Base-by-base conservation (phyloP, 2,329 filamentous ascomycete species). In the Pezizomycotina sp. region DNA sequence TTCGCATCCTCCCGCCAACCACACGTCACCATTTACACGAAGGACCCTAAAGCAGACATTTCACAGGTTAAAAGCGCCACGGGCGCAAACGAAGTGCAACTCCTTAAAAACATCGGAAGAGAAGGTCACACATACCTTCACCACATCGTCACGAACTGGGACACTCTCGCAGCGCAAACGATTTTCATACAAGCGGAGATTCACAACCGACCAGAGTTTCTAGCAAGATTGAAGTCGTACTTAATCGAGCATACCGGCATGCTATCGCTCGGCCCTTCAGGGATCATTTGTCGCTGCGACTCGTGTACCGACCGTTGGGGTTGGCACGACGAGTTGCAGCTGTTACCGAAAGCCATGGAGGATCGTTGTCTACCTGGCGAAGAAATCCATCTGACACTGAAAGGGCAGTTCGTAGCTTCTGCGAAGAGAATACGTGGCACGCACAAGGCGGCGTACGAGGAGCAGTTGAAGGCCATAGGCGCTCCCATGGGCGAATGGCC, bases 371-470 rank as follows among this genome's bases (percentile, higher is more conserved):
- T 52, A 4, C 41, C 41, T 10, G 58, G 57, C 36, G 48, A 53
- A 2, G 47, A 49, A 18, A 53, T 60, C 1, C 50, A 58, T 8
- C 43, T 65, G 5, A 60, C 58, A 3, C 62, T 62, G 43, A 60
- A 60, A 27, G 64, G 63, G 10, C 60, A 63, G 32, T 65, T 67
- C 46, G 50, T 64, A 23, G 60, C 57, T 2, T 62, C 60, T 1
- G 59, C 59, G 1, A 52, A 51, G 4, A 54, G 64, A 1, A 59
- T 65, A 4, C 51, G 60, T 1, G 58, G 52, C 2, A 52, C 55
- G 6, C 43, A 48, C 14, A 56, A 52, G 31, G 32, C 31, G 4
- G 44, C 59, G 10, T 62, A 59, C 38, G 44, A 58, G 19, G 48
- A 53, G 9, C 40, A 61, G 16, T 42, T 42, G 10, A 22, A 43